Base-by-base conservation (phyloP, 1,284 basidiomycete species). In the Ceratobasidium sp. region DNA sequence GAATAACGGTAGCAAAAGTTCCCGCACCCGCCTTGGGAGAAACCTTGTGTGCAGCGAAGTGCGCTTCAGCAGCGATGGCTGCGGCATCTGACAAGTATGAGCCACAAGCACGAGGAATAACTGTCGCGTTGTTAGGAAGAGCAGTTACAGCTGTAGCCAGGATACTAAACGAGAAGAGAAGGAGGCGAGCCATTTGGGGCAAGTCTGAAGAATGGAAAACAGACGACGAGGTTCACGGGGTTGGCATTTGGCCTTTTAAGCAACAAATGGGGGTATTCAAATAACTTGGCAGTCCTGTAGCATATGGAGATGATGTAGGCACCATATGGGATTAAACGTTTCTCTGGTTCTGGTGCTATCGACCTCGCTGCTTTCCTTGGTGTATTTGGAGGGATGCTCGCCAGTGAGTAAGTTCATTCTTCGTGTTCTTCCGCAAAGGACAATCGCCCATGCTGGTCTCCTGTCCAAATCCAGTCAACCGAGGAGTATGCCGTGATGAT, bases 11-110 rank as follows among this genome's bases (percentile, higher is more conserved):
- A 45, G 72, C 26, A 50, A 57, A 57, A 34, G 45, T 48, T 34
- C 43, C 39, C 41, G 59, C 59, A 30, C 26, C 43, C 41, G 59
- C 59, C 21, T 61, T 46, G 21, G 39, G 32, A n/a, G 50, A 61
- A 32, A 73, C 39, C 45, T 57, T 52, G 41, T 28, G 45, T n/a
- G 45, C 30, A 41, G 32, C 53, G 62, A 85, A 86, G 77, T 84
- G 81, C 30, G 79, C 79, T 78, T 73, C 72, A 9, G 58, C 62
- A 30, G 59, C 61, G 21, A 28, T 57, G n/a, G 70, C 41, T 2
- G 28, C 53, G 30, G n/a, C 41, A 34, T 50, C 36, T 21, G 53
- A 62, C 2, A 67, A 45, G 45, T 52, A 30, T 18, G 62, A 41
- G 21, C 64, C 72, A 46, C 64, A 74, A 26, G 59, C 32, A 28